Evolutionary conservation across 2,329 filamentous ascomycete species (phyloP), one percentile per base, ranked within the genome.

Genomic region (Penicillium brevicompactum): DNA sequence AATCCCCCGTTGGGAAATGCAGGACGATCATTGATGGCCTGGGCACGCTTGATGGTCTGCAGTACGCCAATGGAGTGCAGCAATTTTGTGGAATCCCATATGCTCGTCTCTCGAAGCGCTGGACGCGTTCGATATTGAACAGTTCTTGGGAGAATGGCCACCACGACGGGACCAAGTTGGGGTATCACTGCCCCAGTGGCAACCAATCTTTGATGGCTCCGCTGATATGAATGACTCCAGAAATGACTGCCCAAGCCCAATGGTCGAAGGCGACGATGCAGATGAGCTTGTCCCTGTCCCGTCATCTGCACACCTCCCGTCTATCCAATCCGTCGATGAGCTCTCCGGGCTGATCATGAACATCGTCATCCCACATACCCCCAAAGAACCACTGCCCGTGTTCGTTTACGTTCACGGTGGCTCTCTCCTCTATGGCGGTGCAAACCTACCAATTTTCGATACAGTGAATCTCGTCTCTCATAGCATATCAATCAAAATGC

Each of bases 81-180:
- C 66, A 67, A 46, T 68, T 61, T 18, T 66, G 63, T 21, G 63
- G 65, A 1, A 67, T 68, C 53, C 61, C 64, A 2, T 68, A 68
- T 41, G 64, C 60, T 1, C 18, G 38, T 37, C 54, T 68, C 5
- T 5, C 54, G 4, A 68, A 68, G 48, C 61, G 64, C 8, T 67
- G 63, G 63, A 61, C 66, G 11, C 47, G 66, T 24, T 65, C 65
- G 8, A 44, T 42, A 2, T 43, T 67, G 1, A 59, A 58, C 27
- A 67, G 57, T 0, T 32, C 46, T 4, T 67, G 64, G 63, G 44
- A 51, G 7, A 40, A 37, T 2, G 34, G 32, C 10, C 51, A 59
- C 32, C 65, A 67, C 34, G 62, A 68, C 52, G 66, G 64, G 24
- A 62, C 65, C 9, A 57, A 57, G n/a, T 37, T 65, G 32, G 64